Conservation (phyloP, 352 stramenopile genomes). For the Blastocystis sp. region DNA sequence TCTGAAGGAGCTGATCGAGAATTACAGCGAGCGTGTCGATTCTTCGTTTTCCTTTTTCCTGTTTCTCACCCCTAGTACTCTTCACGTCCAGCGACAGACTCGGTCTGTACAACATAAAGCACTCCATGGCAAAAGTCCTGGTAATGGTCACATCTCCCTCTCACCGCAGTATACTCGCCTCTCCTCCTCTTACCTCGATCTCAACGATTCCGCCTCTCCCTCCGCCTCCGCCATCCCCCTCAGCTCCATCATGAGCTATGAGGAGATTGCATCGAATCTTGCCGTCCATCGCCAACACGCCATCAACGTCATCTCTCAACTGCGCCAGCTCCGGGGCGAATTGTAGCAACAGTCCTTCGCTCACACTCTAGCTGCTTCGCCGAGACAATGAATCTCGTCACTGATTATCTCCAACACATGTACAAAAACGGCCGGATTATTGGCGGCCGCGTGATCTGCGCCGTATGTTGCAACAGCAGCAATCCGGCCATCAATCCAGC, state of each 20-base stretch:
- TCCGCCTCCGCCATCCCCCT: not conserved
- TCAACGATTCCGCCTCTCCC: not conserved
- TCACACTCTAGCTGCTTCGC: conserved; percentile 39
- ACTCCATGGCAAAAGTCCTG: conserved; percentile 50
- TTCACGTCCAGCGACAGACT: conserved; percentile 54
- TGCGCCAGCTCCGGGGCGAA: conserved; percentile 44
- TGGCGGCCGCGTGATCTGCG: conserved; percentile 32
- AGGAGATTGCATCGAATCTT: conserved; percentile 5
- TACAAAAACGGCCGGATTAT: conserved; percentile 50
- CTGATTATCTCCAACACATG: conserved; percentile 7
- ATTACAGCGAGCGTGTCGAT: conserved; percentile 9
- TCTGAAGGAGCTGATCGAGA: not conserved
- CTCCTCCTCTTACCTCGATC: not conserved
- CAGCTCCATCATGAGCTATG: conserved; percentile 25
- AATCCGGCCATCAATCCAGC: conserved; percentile 24
- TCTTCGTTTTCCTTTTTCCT: conserved; percentile 19
- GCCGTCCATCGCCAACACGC: conserved; percentile 4
- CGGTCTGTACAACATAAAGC: conserved; percentile 62
- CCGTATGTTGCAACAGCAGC: not conserved
- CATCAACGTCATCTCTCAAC: not conserved
- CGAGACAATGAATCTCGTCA: conserved; percentile 32
- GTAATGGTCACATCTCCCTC: not conserved
- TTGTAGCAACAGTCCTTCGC: not conserved
- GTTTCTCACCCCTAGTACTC: conserved; percentile 17
- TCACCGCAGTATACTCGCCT: conserved; percentile 36